Conservation (phyloP, 2,329 filamentous ascomycete species). For the Davidsoniella virescens region DNA sequence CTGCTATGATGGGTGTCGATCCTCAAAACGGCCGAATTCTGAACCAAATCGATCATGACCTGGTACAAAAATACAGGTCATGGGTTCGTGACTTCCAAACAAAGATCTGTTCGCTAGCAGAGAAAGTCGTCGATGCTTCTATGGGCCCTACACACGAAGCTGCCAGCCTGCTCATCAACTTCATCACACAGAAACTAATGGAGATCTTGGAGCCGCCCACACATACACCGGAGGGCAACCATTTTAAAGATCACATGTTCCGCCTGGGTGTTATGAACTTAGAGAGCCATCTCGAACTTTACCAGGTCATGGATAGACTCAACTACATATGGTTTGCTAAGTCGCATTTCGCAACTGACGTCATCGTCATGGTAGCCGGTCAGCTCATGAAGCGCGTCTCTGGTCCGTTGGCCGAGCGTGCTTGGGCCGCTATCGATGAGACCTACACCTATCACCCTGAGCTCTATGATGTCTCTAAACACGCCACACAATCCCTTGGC, state of each 20-base stretch:
- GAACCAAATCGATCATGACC: constrained; percentile 15
- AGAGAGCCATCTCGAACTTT: constrained; percentile 31
- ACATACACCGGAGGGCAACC: constrained; percentile 34
- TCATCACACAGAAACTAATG: constrained; percentile 33
- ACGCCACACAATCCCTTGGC: constrained; percentile 19
- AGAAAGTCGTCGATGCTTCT: constrained; percentile 32
- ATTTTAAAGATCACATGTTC: constrained; percentile 37
- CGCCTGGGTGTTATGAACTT: constrained; percentile 33
- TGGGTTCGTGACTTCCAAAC: constrained; percentile 28
- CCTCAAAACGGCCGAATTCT: constrained; percentile 17
- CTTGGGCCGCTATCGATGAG: constrained; percentile 31
- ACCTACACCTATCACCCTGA: constrained; percentile 34
- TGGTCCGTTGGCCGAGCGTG: constrained; percentile 35
- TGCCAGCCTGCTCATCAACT: constrained; percentile 29
- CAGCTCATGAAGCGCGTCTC: constrained; percentile 33
- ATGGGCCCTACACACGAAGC: constrained; percentile 37
- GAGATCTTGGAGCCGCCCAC: constrained; percentile 31
- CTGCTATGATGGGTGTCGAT: constrained; percentile 31
- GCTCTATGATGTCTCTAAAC: constrained; percentile 31
- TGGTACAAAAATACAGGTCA: constrained; percentile 26
- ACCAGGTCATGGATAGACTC: constrained; percentile 25
- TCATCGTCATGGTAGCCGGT: constrained; percentile 38
- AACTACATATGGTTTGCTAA: constrained; percentile 41
- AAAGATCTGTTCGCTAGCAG: constrained; percentile 29
- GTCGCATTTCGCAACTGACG: constrained; percentile 37